Percentiles rank a stretch among this genome's conserved stretches.
These are phyloP conservation scores for Ceratocystis harringtonii DNA, from an alignment of 2,329 filamentous ascomycete species.

Conservation along the genomic window DNA sequence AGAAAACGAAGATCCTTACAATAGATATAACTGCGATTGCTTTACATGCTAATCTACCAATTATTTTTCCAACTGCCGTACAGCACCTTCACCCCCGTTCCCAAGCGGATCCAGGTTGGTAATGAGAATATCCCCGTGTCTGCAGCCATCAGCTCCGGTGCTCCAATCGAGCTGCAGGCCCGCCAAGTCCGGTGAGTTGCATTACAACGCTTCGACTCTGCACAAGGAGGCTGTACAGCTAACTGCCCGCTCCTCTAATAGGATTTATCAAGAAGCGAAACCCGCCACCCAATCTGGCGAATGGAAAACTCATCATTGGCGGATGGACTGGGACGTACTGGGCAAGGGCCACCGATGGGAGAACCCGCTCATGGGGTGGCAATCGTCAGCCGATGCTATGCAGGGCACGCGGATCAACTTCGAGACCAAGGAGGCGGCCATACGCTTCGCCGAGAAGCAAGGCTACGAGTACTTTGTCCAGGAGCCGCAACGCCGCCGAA, in stretches of 20 bases:
- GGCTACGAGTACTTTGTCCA: constrained; percentile 98
- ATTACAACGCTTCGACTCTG: not conserved
- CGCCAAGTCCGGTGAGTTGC: constrained; percentile 70
- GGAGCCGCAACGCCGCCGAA: constrained; percentile 78
- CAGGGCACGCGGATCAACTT: constrained; percentile 87
- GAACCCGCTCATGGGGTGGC: constrained; percentile 97
- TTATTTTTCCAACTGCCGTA: not conserved
- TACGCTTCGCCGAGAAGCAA: constrained; percentile 93
- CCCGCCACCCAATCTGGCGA: constrained; percentile 90
- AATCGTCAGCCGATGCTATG: constrained; percentile 88
- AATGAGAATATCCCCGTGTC: constrained; percentile 67
- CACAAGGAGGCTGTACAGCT: not conserved
- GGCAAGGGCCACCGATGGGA: constrained; percentile 93
- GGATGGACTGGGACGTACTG: constrained; percentile 96
- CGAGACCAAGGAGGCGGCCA: constrained; percentile 84
- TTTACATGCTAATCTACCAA: not conserved
- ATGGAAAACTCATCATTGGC: constrained; percentile 75
- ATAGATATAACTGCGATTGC: no score
- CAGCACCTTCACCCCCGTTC: constrained; percentile 82
- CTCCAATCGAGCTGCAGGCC: constrained; percentile 84
- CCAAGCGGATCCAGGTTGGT: constrained; percentile 78
- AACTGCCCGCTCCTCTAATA: constrained; percentile 26
- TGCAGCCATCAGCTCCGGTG: constrained; percentile 78
- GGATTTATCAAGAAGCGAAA: constrained; percentile 84
- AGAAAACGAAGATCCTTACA: no score